Conservation (phyloP, 305 asterid genomes). For the Fraxinus velutina region DNA sequence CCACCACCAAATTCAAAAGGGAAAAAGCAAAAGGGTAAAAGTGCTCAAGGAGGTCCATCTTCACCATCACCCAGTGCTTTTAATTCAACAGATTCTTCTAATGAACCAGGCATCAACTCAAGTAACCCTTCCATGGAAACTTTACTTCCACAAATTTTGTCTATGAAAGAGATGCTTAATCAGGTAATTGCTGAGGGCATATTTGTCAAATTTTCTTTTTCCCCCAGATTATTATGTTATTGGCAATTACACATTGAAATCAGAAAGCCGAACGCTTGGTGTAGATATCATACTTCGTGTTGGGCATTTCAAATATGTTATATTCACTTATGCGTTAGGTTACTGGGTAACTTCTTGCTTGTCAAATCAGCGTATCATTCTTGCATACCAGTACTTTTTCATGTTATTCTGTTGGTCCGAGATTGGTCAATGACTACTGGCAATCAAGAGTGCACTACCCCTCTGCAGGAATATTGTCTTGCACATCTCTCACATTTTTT, state of each 20-base stretch:
- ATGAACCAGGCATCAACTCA: constrained; percentile 51
- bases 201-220: neutral
- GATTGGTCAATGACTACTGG: neutral
- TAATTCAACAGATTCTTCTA: constrained; percentile 48
- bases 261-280: neutral
- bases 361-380: neutral
- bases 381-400: neutral
- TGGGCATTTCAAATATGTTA: neutral
- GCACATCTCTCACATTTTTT: constrained; percentile 23
- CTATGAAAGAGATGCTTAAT: constrained; percentile 72
- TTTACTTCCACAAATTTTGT: constrained; percentile 42
- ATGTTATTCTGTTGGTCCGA: neutral
- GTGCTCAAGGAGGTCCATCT: constrained; percentile 47
- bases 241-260: neutral
- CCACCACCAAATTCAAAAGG: constrained; percentile 50
- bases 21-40: constrained; percentile 71
- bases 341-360: neutral
- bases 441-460: constrained; percentile 2
- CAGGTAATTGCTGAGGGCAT: constrained; percentile 43
- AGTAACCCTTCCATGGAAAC: constrained; percentile 43
- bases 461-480: neutral
- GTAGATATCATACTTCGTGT: neutral
- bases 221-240: neutral
- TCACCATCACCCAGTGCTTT: constrained; percentile 49
- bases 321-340: neutral